Conservation (phyloP, 2,329 filamentous ascomycete genomes). For the Dissoconium aciculare region DNA sequence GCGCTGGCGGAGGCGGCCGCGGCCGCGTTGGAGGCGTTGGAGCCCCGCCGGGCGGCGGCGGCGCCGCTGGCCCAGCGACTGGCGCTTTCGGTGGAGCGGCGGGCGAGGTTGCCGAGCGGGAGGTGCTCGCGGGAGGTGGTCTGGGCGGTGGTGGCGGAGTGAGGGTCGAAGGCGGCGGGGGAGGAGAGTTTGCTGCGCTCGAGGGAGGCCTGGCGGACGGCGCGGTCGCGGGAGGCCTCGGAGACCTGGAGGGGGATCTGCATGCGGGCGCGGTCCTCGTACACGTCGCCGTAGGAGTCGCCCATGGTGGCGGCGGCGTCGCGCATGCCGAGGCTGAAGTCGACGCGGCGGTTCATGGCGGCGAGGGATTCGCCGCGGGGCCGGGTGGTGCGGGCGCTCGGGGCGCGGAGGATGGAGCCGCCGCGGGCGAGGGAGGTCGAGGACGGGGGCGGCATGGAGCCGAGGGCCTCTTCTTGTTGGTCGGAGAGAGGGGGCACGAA, state of each 20-base stretch:
- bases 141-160: conserved; percentile 10
- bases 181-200: conserved; percentile 15
- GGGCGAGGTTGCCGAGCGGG: conserved; percentile 15
- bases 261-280: conserved; percentile 38
- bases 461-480: conserved; percentile 31
- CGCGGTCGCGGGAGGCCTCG: conserved; percentile 22
- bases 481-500: conserved; percentile 16
- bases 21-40: not conserved
- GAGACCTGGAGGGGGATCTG: conserved; percentile 29
- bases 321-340: conserved; percentile 54
- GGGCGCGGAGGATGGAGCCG: conserved; percentile 27
- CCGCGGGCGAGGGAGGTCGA: conserved; percentile 11
- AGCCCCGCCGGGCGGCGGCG: not conserved
- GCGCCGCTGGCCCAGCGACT: conserved; percentile 7
- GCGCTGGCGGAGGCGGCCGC: conserved; percentile 20
- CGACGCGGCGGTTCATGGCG: conserved; percentile 47
- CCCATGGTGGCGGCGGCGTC: conserved; percentile 42
- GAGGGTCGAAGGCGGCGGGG: conserved; percentile 1
- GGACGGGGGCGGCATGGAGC: conserved; percentile 26
- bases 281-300: conserved; percentile 47
- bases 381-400: conserved; percentile 37
- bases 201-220: conserved; percentile 14
- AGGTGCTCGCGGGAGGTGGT: conserved; percentile 14
- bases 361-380: conserved; percentile 43
- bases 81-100: conserved; percentile 18